Evolutionary conservation across 129 eudicot species (phyloP).

Genomic region (Helianthus annuus): DNA sequence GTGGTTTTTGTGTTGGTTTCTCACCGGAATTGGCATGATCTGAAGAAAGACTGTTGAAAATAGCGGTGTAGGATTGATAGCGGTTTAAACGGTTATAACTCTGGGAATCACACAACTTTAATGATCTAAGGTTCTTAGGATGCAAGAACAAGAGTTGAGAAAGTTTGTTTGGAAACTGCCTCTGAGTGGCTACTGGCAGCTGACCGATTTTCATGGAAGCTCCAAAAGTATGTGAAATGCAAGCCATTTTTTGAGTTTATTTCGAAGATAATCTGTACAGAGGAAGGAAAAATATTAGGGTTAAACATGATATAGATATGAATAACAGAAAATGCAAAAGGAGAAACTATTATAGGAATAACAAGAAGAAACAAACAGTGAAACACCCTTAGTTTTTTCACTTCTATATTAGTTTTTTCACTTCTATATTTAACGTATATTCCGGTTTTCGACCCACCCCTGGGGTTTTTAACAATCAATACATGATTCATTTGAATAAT

Average conservation of each 20-base stretch:
- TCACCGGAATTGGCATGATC: constrained; percentile 37
- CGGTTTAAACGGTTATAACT: constrained; percentile 12
- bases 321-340: neutral
- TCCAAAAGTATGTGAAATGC: constrained; percentile 35
- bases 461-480: too few relatives aligned
- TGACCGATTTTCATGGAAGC: constrained; percentile 29
- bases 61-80: constrained; percentile 20
- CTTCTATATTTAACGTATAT: too few relatives aligned
- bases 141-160: constrained; percentile 26
- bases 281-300: neutral
- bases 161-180: constrained; percentile 28
- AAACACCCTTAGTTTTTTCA: too few relatives aligned
- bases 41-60: constrained; percentile 34
- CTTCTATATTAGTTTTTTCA: too few relatives aligned
- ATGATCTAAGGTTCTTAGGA: constrained; percentile 16
- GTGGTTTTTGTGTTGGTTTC: constrained; percentile 20
- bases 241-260: constrained; percentile 32
- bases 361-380: neutral
- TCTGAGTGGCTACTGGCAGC: constrained; percentile 20
- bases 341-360: constrained; percentile 2
- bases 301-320: constrained; percentile 10
- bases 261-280: constrained; percentile 14
- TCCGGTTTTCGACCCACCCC: too few relatives aligned
- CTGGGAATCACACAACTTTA: constrained; percentile 11
- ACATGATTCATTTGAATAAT: too few relatives aligned